A percentile compares a stretch with the other conserved stretches of the same genome.
These are phyloP conservation scores for Globisporangium rhizosaccharum DNA, from an alignment of 352 stramenopile species.

Conservation along the genomic window DNA sequence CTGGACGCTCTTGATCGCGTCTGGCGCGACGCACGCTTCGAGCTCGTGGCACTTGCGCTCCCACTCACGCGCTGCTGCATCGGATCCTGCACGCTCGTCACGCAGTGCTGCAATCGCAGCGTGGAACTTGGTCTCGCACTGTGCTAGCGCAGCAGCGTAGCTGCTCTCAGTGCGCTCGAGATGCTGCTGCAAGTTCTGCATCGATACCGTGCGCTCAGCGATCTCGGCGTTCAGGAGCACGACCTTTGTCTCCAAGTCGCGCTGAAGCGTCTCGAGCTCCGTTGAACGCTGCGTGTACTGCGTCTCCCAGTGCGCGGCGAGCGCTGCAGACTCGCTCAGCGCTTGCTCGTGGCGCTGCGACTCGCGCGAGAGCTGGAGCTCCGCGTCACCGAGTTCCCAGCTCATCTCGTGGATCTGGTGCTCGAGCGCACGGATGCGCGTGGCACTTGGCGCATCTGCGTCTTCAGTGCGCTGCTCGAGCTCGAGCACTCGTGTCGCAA, in stretches of 20 bases:
- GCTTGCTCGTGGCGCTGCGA: neutral
- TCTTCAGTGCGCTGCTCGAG: neutral
- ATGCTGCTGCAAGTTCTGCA: neutral
- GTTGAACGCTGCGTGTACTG: neutral
- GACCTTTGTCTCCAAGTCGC: conserved; percentile 3
- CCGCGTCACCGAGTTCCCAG: neutral
- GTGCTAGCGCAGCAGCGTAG: conserved; percentile 1
- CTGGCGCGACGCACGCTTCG: conserved; percentile 2
- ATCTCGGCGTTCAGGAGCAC: neutral
- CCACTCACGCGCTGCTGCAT: neutral
- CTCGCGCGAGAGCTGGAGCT: neutral
- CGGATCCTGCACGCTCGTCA: neutral
- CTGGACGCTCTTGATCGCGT: neutral
- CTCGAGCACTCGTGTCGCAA: neutral
- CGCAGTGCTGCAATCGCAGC: neutral
- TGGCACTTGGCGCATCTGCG: neutral
- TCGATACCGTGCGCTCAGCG: neutral
- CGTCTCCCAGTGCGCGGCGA: neutral
- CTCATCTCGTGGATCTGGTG: conserved; percentile 3
- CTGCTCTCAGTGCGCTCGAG: conserved; percentile 5
- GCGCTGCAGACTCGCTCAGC: neutral
- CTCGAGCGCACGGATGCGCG: neutral
- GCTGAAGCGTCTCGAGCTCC: neutral
- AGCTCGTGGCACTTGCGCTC: conserved; percentile 10
- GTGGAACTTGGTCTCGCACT: neutral